Evolutionary conservation across 2,329 filamentous ascomycete genomes (phyloP).

Genomic region (Aspergillus transmontanensis): DNA sequence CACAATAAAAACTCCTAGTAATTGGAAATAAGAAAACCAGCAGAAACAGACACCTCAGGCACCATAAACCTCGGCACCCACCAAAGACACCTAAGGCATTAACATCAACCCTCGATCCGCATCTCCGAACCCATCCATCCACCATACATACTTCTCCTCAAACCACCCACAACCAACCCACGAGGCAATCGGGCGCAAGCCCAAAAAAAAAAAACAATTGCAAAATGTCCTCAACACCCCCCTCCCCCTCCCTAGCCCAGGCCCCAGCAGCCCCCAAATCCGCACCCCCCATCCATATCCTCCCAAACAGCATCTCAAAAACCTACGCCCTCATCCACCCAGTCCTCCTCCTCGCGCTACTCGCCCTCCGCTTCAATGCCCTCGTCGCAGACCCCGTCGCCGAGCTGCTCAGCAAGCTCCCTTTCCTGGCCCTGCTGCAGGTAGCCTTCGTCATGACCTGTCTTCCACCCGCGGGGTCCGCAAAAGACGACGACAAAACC

Average conservation of each 20-base stretch:
- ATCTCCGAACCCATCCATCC: neutral
- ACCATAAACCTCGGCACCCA: neutral
- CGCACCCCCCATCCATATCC: slow-evolving; percentile 49
- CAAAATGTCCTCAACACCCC: slow-evolving; percentile 14
- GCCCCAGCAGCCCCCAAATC: slow-evolving; percentile 27
- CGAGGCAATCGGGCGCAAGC: neutral
- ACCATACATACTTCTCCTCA: neutral
- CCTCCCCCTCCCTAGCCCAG: slow-evolving; percentile 13
- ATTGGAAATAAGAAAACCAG: neutral
- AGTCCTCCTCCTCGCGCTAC: slow-evolving; percentile 64
- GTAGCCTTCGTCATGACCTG: slow-evolving; percentile 60
- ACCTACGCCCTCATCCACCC: slow-evolving; percentile 70
- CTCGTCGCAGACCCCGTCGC: slow-evolving; percentile 71
- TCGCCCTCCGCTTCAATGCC: slow-evolving; percentile 63
- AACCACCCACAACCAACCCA: neutral
- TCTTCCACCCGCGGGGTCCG: slow-evolving; percentile 55
- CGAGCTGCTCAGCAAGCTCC: slow-evolving; percentile 63
- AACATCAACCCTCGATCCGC: neutral
- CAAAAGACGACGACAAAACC: slow-evolving; percentile 3
- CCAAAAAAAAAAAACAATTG: neutral
- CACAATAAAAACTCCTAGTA: neutral
- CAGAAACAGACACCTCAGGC: neutral
- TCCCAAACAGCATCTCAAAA: slow-evolving; percentile 51
- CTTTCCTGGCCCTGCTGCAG: slow-evolving; percentile 67
- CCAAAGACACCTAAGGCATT: slow-evolving; percentile 8